Evolutionary conservation across 306 rosid species (phyloP).

Genomic region (Herpetospermum pedunculosum): DNA sequence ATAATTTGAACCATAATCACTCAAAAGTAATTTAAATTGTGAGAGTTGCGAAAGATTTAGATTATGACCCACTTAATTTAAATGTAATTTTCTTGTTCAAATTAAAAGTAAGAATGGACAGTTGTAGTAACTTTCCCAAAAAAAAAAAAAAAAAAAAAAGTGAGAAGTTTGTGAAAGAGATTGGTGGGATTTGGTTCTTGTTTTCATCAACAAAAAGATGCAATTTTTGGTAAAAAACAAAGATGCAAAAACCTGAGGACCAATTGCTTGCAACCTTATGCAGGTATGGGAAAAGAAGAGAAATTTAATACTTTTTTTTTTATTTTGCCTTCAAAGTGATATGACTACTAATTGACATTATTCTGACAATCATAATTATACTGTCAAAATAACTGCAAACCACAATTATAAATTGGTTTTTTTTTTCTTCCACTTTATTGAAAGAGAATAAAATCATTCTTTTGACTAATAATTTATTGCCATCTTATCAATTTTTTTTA

Average conservation of each 20-base stretch:
- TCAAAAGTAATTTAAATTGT: too few relatives aligned
- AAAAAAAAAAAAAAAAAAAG: too few relatives aligned
- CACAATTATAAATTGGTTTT: background rate
- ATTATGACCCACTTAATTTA: too few relatives aligned
- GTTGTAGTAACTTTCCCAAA: background rate
- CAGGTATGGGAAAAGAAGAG: background rate
- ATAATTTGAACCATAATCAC: too few relatives aligned
- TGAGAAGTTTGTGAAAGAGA: background rate
- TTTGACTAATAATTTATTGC: background rate
- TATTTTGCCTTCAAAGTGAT: background rate
- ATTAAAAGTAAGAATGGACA: background rate
- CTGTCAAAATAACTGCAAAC: background rate
- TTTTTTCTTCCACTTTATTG: background rate
- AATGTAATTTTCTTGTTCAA: too few relatives aligned
- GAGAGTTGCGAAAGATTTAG: too few relatives aligned
- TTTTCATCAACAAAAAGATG: background rate
- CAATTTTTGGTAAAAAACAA: background rate
- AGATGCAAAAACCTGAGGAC: background rate
- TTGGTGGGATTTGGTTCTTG: background rate
- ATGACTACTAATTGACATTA: background rate
- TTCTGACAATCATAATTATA: background rate
- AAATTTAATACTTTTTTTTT: background rate
- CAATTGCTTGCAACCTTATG: background rate
- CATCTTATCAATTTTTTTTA: background rate
- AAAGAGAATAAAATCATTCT: slow-evolving; percentile 1